Conservation (phyloP, 257 asterid species). For the Coffea eugenioides region DNA sequence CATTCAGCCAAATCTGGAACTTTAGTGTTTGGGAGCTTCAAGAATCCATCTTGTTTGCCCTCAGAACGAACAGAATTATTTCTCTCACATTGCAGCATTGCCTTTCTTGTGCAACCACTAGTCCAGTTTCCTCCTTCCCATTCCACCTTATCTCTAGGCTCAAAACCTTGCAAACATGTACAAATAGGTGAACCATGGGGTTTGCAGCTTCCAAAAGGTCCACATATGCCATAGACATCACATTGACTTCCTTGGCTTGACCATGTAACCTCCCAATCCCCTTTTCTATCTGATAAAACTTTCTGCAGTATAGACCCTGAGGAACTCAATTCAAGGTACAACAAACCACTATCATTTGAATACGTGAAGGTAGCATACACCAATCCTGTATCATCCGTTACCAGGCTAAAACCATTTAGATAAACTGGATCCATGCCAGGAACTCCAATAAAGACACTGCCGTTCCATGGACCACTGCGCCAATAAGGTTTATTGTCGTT, state of each 20-base stretch:
- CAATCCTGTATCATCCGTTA: too few relatives aligned
- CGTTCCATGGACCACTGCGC: slow-evolving; percentile 51
- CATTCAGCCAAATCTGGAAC: slow-evolving; percentile 37
- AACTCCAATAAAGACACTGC: slow-evolving; percentile 22
- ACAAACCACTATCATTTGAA: background rate
- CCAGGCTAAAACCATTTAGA: slow-evolving; percentile 8
- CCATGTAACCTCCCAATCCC: slow-evolving; percentile 10
- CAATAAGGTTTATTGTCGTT: slow-evolving; percentile 25
- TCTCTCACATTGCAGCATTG: slow-evolving; percentile 35
- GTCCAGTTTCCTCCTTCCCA: slow-evolving; percentile 57
- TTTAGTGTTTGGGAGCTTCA: slow-evolving; percentile 34
- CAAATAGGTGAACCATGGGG: slow-evolving; percentile 39
- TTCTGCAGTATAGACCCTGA: slow-evolving; percentile 16
- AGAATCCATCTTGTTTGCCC: slow-evolving; percentile 41
- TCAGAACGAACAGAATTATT: slow-evolving; percentile 9
- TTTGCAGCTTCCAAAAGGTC: slow-evolving; percentile 52
- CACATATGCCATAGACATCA: slow-evolving; percentile 38
- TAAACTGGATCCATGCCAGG: slow-evolving; percentile 19
- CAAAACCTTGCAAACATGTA: slow-evolving; percentile 51
- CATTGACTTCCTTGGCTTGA: background rate
- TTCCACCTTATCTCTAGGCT: slow-evolving; percentile 35
- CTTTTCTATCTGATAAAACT: background rate
- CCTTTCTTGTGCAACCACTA: slow-evolving; percentile 50
- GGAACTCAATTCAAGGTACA: slow-evolving; percentile 21
- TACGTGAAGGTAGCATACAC: background rate